Evolutionary conservation across 2,329 filamentous ascomycete species (phyloP).

Genomic region (Penicillium sp.): DNA sequence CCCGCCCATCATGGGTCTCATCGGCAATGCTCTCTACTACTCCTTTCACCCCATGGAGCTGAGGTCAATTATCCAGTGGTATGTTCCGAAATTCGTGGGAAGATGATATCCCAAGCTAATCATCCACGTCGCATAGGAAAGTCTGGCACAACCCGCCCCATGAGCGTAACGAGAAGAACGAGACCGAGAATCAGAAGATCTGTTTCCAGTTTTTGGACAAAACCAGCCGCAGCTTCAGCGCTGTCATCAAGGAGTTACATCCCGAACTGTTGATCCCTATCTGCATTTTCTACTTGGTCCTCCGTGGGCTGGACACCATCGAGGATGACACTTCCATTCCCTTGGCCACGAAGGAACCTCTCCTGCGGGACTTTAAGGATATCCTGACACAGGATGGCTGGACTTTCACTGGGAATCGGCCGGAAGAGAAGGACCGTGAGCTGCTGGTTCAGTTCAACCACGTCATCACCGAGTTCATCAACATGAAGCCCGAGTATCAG

Average conservation of each 20-base stretch:
- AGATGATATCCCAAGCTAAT: slow-evolving; percentile 8
- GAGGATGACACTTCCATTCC: slow-evolving; percentile 97
- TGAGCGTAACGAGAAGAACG: slow-evolving; percentile 71
- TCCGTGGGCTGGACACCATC: slow-evolving; percentile 94
- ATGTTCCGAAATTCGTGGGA: slow-evolving; percentile 27
- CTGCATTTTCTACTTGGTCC: slow-evolving; percentile 84
- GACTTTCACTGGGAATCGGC: slow-evolving; percentile 82
- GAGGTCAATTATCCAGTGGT: slow-evolving; percentile 87
- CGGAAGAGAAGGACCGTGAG: slow-evolving; percentile 90
- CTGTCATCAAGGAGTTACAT: slow-evolving; percentile 94
- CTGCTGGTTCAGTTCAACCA: slow-evolving; percentile 89
- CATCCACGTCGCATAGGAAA: slow-evolving; percentile 61
- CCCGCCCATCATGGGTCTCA: slow-evolving; percentile 37
- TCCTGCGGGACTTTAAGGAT: slow-evolving; percentile 78
- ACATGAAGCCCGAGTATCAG: slow-evolving; percentile 79
- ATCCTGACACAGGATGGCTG: slow-evolving; percentile 80
- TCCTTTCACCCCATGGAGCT: slow-evolving; percentile 73
- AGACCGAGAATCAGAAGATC: slow-evolving; percentile 68
- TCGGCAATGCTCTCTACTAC: slow-evolving; percentile 63
- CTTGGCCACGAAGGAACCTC: slow-evolving; percentile 75
- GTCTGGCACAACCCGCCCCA: slow-evolving; percentile 95
- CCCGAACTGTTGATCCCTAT: slow-evolving; percentile 89
- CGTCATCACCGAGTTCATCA: slow-evolving; percentile 81
- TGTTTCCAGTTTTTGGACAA: slow-evolving; percentile 83
- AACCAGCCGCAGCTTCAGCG: slow-evolving; percentile 89